Evolutionary conservation across 495 filamentous ascomycete genomes (phyloP), one percentile per base, ranked within the genome.

Genomic region (Chaetomium tenue): DNA sequence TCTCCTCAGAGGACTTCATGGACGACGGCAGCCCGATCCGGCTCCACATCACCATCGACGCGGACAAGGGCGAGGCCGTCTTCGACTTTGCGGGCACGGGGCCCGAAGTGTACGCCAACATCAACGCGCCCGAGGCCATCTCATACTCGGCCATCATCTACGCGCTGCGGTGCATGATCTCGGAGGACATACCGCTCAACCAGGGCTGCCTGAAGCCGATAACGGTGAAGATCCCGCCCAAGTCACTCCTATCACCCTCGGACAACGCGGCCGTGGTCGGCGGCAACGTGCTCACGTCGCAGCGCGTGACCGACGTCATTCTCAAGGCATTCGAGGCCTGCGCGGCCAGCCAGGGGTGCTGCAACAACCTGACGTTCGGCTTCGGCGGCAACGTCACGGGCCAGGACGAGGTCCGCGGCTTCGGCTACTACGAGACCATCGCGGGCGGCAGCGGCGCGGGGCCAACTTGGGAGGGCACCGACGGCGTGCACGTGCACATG

Each of bases 351-450:
- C 94, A 98, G 71, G 94, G 94, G 46, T 88, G 90, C 79, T 94
- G 90, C 78, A 98, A 98, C 72, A 98, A 98, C 71, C 81, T 92
- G 16, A 90, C 89, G 1, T 89, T 93, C 55, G 87, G 89, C 12
- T 96, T 91, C 62, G 94, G 93, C 62, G 87, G 88, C 39, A 92
- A 92, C 67, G 77, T 86, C 20, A 79, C 86, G n/a, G 87, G 86
- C 37, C 71, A 88, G 68, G 68, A 78, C 8, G 82, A 81, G 53
- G 80, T 87, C 40, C 83, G 82, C 60, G 92, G 92, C 18, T 98
- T 98, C 74, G 94, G 94, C 20, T 98, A 98, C 81, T 98, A 98
- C 77, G 93, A 97, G 77, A 97, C 93, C 1, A 96, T 97, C 71
- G 92, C 93, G 3, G 94, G 94, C 28, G 94, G 94, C 11, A 89